phyloP scores from a whole-genome alignment of 345 rosid species.

The sweet orange (Citrus sinensis) region DVS_A1.0 CM039169.1:33740001-33740500 shows the following conservation, averaged over 20 bases:
- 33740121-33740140: not conserved
- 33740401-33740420: constrained; percentile 36
- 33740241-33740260: constrained; percentile 74
- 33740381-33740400: constrained; percentile 70
- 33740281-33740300: constrained; percentile 70
- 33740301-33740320: constrained; percentile 52
- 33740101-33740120: not conserved
- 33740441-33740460: not conserved
- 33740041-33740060: constrained; percentile 53
- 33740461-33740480: not conserved
- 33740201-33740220: too few species aligned
- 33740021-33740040: constrained; percentile 81
- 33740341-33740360: constrained; percentile 34
- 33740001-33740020: constrained; percentile 52
- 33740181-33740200: not conserved
- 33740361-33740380: constrained; percentile 76
- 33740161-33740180: not conserved
- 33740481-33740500: not conserved
- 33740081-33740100: constrained; percentile 48
- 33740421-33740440: not conserved
- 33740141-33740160: too few species aligned
- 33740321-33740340: constrained; percentile 32
- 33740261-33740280: constrained; percentile 75
- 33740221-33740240: constrained; percentile 60
- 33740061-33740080: constrained; percentile 67